Evolutionary conservation across 768 basidiomycete species (phyloP).

Genomic region (Cubamyces lactineus): DNA sequence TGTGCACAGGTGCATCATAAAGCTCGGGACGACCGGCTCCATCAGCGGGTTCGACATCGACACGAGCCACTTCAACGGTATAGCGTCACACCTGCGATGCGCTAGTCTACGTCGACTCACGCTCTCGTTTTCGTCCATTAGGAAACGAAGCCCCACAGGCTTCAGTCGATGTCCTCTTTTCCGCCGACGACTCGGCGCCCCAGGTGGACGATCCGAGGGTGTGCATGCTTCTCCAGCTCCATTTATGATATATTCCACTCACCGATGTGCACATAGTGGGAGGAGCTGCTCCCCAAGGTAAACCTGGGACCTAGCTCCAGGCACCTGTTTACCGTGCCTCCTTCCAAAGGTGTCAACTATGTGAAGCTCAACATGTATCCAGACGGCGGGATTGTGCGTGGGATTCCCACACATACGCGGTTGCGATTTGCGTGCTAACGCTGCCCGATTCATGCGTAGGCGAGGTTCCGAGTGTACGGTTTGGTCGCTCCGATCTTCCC

Average conservation of each 20-base stretch:
- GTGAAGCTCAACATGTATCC: constrained; percentile 96
- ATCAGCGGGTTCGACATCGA: constrained; percentile 91
- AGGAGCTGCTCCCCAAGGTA: constrained; percentile 73
- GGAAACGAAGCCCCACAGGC: constrained; percentile 88
- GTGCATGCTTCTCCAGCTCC: constrained; percentile 44
- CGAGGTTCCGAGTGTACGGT: constrained; percentile 92
- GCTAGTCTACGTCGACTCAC: neutral
- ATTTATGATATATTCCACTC: neutral
- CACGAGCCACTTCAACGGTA: constrained; percentile 92
- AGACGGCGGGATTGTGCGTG: constrained; percentile 91
- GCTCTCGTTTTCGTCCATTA: constrained; percentile 30
- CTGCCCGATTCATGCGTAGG: constrained; percentile 47
- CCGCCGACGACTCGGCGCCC: constrained; percentile 44
- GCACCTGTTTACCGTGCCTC: constrained; percentile 81
- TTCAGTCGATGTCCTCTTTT: constrained; percentile 66
- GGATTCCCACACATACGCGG: too few relatives aligned
- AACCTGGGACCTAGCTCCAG: constrained; percentile 81
- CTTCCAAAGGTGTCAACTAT: constrained; percentile 61
- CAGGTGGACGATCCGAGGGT: constrained; percentile 56
- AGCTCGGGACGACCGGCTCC: constrained; percentile 75
- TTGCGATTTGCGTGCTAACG: neutral
- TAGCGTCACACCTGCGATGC: neutral
- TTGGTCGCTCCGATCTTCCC: constrained; percentile 69
- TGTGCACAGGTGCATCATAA: constrained; percentile 78
- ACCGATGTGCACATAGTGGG: constrained; percentile 59